phyloP scores from a whole-genome alignment of 768 basidiomycete species.

The Auricularia sp. region DNA sequence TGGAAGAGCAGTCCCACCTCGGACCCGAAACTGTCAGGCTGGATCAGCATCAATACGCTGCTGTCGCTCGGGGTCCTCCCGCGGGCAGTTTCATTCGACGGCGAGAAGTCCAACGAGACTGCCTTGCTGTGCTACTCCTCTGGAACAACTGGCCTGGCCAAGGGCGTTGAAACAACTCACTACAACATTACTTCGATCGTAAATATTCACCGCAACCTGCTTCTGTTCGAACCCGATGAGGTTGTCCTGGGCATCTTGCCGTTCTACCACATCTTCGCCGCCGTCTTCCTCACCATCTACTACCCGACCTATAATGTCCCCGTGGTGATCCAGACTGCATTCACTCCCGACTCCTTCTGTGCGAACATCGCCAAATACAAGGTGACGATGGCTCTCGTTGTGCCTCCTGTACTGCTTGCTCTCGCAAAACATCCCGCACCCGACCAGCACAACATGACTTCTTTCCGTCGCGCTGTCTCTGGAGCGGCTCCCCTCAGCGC shows the following conservation, averaged over 20 bases:
- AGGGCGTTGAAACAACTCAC: conserved; percentile 44
- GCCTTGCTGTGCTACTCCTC: conserved; percentile 51
- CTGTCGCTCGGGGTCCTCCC: conserved; percentile 37
- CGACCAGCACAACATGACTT: conserved; percentile 54
- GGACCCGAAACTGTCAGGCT: conserved; percentile 19
- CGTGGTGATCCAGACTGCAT: conserved; percentile 24
- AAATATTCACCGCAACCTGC: conserved; percentile 36
- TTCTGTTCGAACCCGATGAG: conserved; percentile 35
- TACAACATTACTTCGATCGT: conserved; percentile 54
- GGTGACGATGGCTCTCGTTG: conserved; percentile 47
- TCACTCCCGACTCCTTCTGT: conserved; percentile 63
- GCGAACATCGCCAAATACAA: conserved; percentile 53
- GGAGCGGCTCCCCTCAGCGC: conserved; percentile 77
- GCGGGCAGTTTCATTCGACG: conserved; percentile 47
- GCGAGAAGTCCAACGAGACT: conserved; percentile 44
- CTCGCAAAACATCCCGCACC: conserved; percentile 58
- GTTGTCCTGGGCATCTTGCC: conserved; percentile 56
- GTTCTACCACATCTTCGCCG: conserved; percentile 19
- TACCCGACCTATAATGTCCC: conserved; percentile 10
- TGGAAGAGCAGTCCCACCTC: conserved; percentile 27
- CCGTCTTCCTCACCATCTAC: background rate
- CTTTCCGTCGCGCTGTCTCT: conserved; percentile 46
- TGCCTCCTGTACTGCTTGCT: conserved; percentile 77
- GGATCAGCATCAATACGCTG: conserved; percentile 39
- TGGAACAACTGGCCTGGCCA: conserved; percentile 73